Percentiles rank a stretch among this genome's conserved stretches.
These are phyloP conservation scores for Pseudozyma thailandica DNA, from an alignment of 1,284 basidiomycete species.

Conservation along the genomic window DNA sequence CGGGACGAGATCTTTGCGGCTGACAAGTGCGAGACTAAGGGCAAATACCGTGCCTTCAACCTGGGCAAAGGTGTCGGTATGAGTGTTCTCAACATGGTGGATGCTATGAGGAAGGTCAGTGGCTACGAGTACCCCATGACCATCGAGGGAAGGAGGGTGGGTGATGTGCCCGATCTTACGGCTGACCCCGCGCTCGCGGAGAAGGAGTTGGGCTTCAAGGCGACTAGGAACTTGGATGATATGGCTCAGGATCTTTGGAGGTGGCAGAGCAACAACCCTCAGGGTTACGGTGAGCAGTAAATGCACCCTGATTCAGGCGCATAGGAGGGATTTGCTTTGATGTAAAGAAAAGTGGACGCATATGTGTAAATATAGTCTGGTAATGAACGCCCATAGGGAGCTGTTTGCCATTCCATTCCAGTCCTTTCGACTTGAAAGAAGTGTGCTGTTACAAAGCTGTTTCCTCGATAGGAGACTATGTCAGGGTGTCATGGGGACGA, in stretches of 20 bases:
- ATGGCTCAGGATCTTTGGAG: constrained; percentile 66
- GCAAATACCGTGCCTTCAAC: constrained; percentile 91
- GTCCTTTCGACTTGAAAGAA: not conserved
- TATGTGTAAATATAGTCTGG: too few species aligned
- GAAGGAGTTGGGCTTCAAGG: constrained; percentile 93
- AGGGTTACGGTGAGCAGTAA: constrained; percentile 66
- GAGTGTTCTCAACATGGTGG: constrained; percentile 92
- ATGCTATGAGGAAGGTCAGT: constrained; percentile 92
- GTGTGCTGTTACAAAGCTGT: too few species aligned
- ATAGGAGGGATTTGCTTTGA: not conserved
- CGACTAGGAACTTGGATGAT: constrained; percentile 70
- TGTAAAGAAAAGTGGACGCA: not conserved
- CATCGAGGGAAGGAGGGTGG: constrained; percentile 84
- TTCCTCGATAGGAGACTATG: too few species aligned
- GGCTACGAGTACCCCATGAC: constrained; percentile 82
- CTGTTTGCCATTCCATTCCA: not conserved
- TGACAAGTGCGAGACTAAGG: constrained; percentile 62
- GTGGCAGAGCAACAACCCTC: constrained; percentile 69
- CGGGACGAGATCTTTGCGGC: constrained; percentile 72
- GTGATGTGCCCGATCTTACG: constrained; percentile 96
- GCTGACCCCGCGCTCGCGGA: constrained; percentile 91
- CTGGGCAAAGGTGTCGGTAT: constrained; percentile 92
- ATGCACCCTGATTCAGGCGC: not conserved
- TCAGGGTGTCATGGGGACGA: too few species aligned
- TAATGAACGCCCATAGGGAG: not conserved